These are phyloP conservation scores for Trametes polyzona DNA, from an alignment of 1,284 basidiomycete genomes.

Conservation along the genomic window DNA sequence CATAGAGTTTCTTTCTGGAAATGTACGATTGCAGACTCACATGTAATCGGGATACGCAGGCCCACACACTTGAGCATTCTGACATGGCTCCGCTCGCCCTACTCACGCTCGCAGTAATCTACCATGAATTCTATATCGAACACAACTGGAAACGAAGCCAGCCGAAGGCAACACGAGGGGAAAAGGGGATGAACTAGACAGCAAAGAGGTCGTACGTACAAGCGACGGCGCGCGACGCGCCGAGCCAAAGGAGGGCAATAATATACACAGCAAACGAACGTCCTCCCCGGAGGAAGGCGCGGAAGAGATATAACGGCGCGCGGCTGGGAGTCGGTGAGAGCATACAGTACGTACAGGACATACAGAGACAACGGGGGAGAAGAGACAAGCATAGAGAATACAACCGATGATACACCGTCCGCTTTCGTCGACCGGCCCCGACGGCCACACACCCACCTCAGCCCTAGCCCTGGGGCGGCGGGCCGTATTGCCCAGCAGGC, in stretches of 20 bases:
- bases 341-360: constrained; percentile 4
- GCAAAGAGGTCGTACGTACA: background rate
- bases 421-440: background rate
- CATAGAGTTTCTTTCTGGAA: background rate
- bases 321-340: background rate
- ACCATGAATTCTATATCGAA: background rate
- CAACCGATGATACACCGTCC: constrained; percentile 4
- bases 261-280: background rate
- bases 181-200: background rate
- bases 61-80: too few relatives aligned
- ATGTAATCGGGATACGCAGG: too few relatives aligned
- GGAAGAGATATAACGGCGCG: background rate
- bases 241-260: background rate
- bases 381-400: constrained; percentile 1
- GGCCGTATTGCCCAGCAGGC: constrained; percentile 17
- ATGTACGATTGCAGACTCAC: constrained; percentile 4
- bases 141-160: background rate
- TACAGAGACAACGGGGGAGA: background rate
- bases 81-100: too few relatives aligned
- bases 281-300: background rate
- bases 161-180: background rate
- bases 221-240: background rate
- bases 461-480: constrained; percentile 15
- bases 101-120: too few relatives aligned
- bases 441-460: background rate